These are phyloP conservation scores for Blastobotrys arbuscula DNA, from an alignment of 1,139 yeast genomes.

Conservation along the genomic window DNA sequence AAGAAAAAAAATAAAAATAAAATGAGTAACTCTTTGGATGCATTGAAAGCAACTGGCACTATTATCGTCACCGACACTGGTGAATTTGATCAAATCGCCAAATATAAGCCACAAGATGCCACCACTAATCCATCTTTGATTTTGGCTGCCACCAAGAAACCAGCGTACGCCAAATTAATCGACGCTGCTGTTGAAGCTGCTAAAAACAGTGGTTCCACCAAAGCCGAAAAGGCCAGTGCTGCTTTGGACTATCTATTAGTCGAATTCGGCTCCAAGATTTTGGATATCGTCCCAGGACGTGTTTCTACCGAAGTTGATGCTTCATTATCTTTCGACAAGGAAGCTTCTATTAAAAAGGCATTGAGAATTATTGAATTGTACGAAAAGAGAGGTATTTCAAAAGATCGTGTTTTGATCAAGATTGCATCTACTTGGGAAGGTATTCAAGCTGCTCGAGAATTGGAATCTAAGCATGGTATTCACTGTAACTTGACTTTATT, in stretches of 20 bases:
- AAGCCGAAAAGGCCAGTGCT: slow-evolving; percentile 59
- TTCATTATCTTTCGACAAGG: slow-evolving; percentile 90
- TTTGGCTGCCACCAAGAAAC: slow-evolving; percentile 89
- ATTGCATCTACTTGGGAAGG: slow-evolving; percentile 99
- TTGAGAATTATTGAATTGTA: slow-evolving; percentile 78
- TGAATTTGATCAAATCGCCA: slow-evolving; percentile 90
- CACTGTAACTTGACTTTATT: slow-evolving; percentile 95
- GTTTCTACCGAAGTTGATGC: slow-evolving; percentile 99
- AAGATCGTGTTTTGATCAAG: slow-evolving; percentile 91
- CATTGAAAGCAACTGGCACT: slow-evolving; percentile 92
- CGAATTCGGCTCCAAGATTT: slow-evolving; percentile 92
- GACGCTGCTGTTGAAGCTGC: slow-evolving; percentile 90
- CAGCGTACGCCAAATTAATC: slow-evolving; percentile 82
- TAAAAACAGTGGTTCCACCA: slow-evolving; percentile 46
- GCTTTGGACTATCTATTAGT: slow-evolving; percentile 92
- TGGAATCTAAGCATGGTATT: slow-evolving; percentile 83
- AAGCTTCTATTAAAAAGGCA: slow-evolving; percentile 91
- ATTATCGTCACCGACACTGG: slow-evolving; percentile 98
- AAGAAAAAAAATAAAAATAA: slow-evolving; percentile 8
- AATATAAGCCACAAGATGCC: slow-evolving; percentile 98
- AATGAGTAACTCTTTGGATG: slow-evolving; percentile 76
- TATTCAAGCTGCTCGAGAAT: slow-evolving; percentile 95
- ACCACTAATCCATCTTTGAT: slow-evolving; percentile 98
- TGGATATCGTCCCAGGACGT: slow-evolving; percentile 96
- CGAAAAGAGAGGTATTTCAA: slow-evolving; percentile 73